These are phyloP conservation scores for Taiozyma sp. DNA, from an alignment of 1,139 yeast genomes.

Conservation along the genomic window DNA sequence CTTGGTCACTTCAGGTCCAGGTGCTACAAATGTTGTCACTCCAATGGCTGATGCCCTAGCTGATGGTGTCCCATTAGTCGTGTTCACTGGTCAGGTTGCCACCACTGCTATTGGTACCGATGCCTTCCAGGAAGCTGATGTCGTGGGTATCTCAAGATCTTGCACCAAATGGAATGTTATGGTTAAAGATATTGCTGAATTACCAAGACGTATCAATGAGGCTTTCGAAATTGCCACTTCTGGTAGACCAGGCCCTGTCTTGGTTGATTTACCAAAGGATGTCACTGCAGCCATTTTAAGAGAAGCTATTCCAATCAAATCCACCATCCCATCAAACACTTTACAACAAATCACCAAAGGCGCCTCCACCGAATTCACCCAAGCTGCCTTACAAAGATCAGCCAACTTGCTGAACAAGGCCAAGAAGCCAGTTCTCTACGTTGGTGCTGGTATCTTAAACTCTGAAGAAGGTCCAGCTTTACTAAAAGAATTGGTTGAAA, in stretches of 20 bases:
- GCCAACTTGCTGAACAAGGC: slow-evolving; percentile 77
- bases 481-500: slow-evolving; percentile 80
- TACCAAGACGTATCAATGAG: slow-evolving; percentile 93
- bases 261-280: slow-evolving; percentile 96
- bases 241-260: slow-evolving; percentile 98
- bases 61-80: slow-evolving; percentile 96
- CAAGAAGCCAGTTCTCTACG: slow-evolving; percentile 83
- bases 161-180: slow-evolving; percentile 99
- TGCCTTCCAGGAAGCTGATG: slow-evolving; percentile 99
- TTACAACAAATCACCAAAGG: slow-evolving; percentile 64
- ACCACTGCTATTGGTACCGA: slow-evolving; percentile 96
- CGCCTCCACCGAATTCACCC: slow-evolving; percentile 71
- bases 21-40: slow-evolving; percentile 95
- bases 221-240: slow-evolving; percentile 95
- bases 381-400: slow-evolving; percentile 69
- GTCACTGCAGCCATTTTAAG: slow-evolving; percentile 90
- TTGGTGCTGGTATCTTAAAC: slow-evolving; percentile 86
- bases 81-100: slow-evolving; percentile 97
- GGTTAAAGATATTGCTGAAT: slow-evolving; percentile 92
- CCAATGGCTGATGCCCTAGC: slow-evolving; percentile 97
- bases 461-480: slow-evolving; percentile 74
- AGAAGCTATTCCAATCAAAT: slow-evolving; percentile 78
- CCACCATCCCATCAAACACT: slow-evolving; percentile 81
- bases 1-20: slow-evolving; percentile 96
- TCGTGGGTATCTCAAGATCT: slow-evolving; percentile 91